phyloP scores from a whole-genome alignment of 306 rosid species.

The Hippophae rhamnoides region DNA sequence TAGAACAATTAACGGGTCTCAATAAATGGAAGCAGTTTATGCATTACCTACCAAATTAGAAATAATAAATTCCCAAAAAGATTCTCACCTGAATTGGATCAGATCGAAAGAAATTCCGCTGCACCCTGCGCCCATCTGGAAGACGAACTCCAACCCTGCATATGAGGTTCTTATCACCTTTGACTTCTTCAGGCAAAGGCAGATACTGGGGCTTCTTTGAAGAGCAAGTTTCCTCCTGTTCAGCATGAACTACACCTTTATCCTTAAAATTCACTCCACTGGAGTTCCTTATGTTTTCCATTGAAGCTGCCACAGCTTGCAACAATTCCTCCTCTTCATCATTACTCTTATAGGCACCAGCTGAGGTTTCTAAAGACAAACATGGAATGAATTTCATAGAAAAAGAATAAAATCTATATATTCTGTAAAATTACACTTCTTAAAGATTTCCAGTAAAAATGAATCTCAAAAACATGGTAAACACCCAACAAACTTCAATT shows the following conservation, averaged over 20 bases:
- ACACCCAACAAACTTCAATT: no score
- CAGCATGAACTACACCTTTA: constrained; percentile 27
- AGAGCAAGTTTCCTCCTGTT: constrained; percentile 30
- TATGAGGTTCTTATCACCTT: constrained; percentile 59
- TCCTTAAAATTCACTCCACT: constrained; percentile 23
- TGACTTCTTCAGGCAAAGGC: constrained; percentile 78
- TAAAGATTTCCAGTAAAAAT: no score
- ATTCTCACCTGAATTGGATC: constrained; percentile 72
- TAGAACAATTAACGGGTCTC: background rate
- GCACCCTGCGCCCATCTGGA: constrained; percentile 81
- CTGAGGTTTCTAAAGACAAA: constrained; percentile 11
- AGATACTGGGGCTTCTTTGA: constrained; percentile 49
- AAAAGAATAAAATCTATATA: background rate
- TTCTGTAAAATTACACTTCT: background rate
- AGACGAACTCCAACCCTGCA: constrained; percentile 89
- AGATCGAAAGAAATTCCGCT: constrained; percentile 60
- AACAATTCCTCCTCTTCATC: constrained; percentile 66
- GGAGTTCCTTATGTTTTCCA: constrained; percentile 52
- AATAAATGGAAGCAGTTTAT: background rate
- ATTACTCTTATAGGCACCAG: constrained; percentile 37
- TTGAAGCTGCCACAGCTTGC: constrained; percentile 63
- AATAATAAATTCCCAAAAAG: background rate
- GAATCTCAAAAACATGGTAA: no score
- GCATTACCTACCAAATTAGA: background rate
- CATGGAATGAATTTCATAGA: background rate